Base-by-base conservation (phyloP, 2,329 filamentous ascomycete species). In the Pleurostoma richardsiae region DNA sequence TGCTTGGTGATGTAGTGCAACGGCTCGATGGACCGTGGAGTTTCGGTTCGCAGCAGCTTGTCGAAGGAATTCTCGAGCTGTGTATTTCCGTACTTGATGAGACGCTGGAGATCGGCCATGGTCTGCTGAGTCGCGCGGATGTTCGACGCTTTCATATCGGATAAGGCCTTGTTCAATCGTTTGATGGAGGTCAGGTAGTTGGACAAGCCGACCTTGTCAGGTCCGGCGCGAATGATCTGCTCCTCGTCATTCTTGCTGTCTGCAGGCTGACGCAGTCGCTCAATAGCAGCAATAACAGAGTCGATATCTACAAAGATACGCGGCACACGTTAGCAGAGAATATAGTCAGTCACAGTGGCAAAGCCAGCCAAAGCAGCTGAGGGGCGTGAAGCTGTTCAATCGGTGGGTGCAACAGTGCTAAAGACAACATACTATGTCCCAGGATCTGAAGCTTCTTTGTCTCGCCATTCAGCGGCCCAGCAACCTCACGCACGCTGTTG, bases 201-300 rank as follows among this genome's bases (percentile, higher is more conserved):
- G 36, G 83, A 78, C 47, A 99, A 72, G 39, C 91, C 91, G 30
- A 84, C 83, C 66, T 86, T 86, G 56, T 90, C 85, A 1, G 91
- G 91, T n/a, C 90, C 90, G 54, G 84, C 82, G 45, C 90, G 84
- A 59, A 99, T 91, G 52, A 96, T 90, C 46, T 85, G 83, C 67
- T 99, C 94, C 66, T 99, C 94, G 52, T 88, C 83, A 56, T 87
- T 90, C 61, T 94, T 92, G 62, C 90, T 90, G 63, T 97, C 90
- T 51, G 91, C 83, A n/a, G 94, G 92, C 59, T 95, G 87, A 56
- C 89, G 85, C 39, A 97, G 77, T 52, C 85, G 83, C 52, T 96
- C 90, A 56, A 99, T 97, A 19, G 91, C 89, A 52, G 85, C 78
- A 49, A 95, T 81, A 33, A 96, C 83, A 51, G 81, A 79, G 61